A percentile compares a stretch with the other conserved stretches of the same genome.
Evolutionary conservation across 805 yeast genomes (phyloP).

Genomic region (Saccharomycopsis sp.): DNA sequence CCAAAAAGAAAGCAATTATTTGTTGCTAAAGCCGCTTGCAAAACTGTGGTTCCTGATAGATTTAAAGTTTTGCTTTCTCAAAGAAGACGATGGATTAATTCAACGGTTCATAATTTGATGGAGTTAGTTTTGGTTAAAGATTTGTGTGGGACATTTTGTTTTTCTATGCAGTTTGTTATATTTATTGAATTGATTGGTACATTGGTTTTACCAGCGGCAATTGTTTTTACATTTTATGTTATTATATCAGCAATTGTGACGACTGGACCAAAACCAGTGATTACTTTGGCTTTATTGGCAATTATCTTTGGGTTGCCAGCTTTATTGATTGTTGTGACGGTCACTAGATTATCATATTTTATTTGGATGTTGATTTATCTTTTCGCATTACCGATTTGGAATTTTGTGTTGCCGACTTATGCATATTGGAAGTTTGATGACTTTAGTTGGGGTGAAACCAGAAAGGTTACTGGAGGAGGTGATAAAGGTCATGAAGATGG

Average conservation of each 20-base stretch:
- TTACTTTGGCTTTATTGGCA: conserved; percentile 71
- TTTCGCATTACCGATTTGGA: conserved; percentile 88
- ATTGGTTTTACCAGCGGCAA: conserved; percentile 81
- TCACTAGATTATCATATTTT: conserved; percentile 63
- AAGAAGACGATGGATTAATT: conserved; percentile 95
- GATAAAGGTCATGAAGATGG: conserved; percentile 58
- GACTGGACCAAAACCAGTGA: conserved; percentile 65
- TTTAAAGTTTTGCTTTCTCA: conserved; percentile 79
- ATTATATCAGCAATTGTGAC: conserved; percentile 62
- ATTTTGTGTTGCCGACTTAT: conserved; percentile 76
- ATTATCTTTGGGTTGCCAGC: conserved; percentile 85
- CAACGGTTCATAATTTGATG: conserved; percentile 87
- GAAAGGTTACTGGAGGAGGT: conserved; percentile 67
- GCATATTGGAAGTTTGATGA: conserved; percentile 95
- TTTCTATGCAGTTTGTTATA: conserved; percentile 91
- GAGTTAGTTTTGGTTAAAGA: conserved; percentile 80
- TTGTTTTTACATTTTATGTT: conserved; percentile 75
- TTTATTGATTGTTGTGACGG: conserved; percentile 69
- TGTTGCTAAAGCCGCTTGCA: conserved; percentile 87
- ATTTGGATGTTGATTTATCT: conserved; percentile 76
- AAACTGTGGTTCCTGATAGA: conserved; percentile 80
- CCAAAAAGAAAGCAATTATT: conserved; percentile 85
- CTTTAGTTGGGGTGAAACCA: conserved; percentile 93
- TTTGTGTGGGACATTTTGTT: conserved; percentile 89
- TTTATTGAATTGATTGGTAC: conserved; percentile 82